Evolutionary conservation across 331 rosid genomes (phyloP).

Genomic region (Ulmus americana): DNA sequence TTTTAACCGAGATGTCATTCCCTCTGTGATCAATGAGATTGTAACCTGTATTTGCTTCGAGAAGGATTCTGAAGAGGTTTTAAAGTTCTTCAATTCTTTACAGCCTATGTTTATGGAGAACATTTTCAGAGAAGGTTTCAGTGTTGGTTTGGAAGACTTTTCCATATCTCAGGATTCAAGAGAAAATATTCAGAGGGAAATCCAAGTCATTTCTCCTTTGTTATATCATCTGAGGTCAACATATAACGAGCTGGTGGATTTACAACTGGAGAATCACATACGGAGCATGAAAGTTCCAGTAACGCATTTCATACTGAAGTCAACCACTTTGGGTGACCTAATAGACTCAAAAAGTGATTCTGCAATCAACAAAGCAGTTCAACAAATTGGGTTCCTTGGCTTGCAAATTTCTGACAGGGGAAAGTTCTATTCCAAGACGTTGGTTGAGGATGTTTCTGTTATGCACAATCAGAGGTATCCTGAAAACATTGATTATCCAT

Average conservation of each 20-base stretch:
- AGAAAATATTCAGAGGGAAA: constrained; percentile 34
- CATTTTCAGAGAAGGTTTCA: constrained; percentile 71
- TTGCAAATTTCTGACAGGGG: constrained; percentile 73
- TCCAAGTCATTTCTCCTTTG: constrained; percentile 48
- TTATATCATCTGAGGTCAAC: constrained; percentile 56
- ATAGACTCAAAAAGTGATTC: constrained; percentile 77
- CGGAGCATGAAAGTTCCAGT: constrained; percentile 46
- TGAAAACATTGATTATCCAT: constrained; percentile 53
- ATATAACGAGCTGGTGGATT: constrained; percentile 59
- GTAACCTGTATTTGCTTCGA: constrained; percentile 71
- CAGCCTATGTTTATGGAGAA: constrained; percentile 91
- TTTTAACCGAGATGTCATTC: constrained; percentile 38
- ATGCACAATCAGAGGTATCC: constrained; percentile 52
- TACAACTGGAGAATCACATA: constrained; percentile 61
- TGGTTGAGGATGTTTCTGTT: constrained; percentile 66
- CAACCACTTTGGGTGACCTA: constrained; percentile 60
- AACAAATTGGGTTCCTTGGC: constrained; percentile 88
- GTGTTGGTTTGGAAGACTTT: constrained; percentile 76
- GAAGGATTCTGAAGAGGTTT: constrained; percentile 70
- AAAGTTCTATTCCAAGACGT: constrained; percentile 66
- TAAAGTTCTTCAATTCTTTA: constrained; percentile 54
- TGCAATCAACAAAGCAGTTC: constrained; percentile 60
- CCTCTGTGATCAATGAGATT: constrained; percentile 63
- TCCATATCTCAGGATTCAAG: constrained; percentile 41
- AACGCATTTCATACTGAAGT: constrained; percentile 46